Conservation (phyloP, 169 alveolate species). For the Theileria annulata region DNA sequence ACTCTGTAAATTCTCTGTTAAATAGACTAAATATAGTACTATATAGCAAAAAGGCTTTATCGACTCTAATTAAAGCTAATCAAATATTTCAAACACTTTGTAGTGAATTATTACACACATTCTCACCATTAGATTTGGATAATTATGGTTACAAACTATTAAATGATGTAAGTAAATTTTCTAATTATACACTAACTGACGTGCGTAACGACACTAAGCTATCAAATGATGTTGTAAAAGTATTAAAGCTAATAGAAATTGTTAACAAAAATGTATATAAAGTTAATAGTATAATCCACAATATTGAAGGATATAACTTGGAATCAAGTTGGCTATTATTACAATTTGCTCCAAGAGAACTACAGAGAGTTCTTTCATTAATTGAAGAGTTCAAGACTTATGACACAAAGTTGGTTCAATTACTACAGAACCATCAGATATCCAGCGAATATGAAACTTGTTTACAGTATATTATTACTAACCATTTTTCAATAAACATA, state of each 20-base stretch:
- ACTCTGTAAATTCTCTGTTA: constrained; percentile 12
- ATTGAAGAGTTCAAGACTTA: constrained; percentile 26
- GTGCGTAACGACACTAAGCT: background rate
- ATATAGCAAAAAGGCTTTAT: constrained; percentile 47
- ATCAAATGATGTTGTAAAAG: too few relatives aligned
- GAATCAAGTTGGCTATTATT: constrained; percentile 46
- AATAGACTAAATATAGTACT: constrained; percentile 23
- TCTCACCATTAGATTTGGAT: background rate
- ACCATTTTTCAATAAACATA: background rate
- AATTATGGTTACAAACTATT: background rate
- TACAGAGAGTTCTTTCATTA: constrained; percentile 7
- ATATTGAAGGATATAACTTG: constrained; percentile 3
- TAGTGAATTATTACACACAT: constrained; percentile 41
- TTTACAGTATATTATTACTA: background rate
- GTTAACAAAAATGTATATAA: background rate
- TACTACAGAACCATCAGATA: background rate
- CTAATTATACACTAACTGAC: too few relatives aligned
- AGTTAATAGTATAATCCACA: background rate
- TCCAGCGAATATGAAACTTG: background rate
- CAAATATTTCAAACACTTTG: constrained; percentile 33
- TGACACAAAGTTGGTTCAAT: constrained; percentile 9
- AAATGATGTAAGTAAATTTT: too few relatives aligned
- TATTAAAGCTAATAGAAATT: background rate
- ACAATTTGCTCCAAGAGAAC: constrained; percentile 48
- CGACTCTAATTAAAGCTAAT: constrained; percentile 28